Evolutionary conservation across 139 green algal species (phyloP), one percentile per base, ranked within the genome.

Genomic region (Picochlorum sp.): DNA sequence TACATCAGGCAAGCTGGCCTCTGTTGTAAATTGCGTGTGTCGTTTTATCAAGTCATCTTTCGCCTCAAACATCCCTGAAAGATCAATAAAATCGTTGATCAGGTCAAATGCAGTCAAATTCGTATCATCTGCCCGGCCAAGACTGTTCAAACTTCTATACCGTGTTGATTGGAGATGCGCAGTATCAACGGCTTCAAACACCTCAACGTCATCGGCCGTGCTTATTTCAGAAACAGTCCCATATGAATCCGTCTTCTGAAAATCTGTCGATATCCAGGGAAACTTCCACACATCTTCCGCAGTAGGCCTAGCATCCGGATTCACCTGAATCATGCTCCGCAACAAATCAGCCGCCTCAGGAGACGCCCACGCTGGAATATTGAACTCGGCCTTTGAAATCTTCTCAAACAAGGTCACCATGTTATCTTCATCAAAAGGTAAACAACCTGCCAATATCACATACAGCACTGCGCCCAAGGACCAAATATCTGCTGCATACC

Each of bases 391-490:
- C 2, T 46, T 38, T 4, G 28, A 30, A n/a, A 85, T 81, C 30
- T 70, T 74, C 4, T 34, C 30, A 56, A 84, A 82, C 28, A 85
- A 67, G 3, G 34, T 11, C 1, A 59, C 23, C 20, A 82, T 24
- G 44, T 61, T 68, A 26, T 79, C 69, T 56, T 82, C 79, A 47
- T 85, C 79, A 70, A 85, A 85, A 2, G 79, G 79, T 38, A 85
- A 62, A 16, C 58, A 67, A 6, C 79, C 79, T 10, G 76, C 64
- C 49, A 81, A 52, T 32, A 81, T 65, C 18, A 79, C 69, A 46
- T 78, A 85, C 26, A 86, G 66, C 37, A 72, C 51, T 10, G 80
- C 73, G 0, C 81, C 79, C 23, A 89, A 49, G 4, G 80, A 85
- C 80, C 80, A 87, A 10, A 89, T 45, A 56, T 89, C 81, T 1